Base-by-base conservation (phyloP, 495 filamentous ascomycete genomes). In the Cudoniella acicularis region DNA sequence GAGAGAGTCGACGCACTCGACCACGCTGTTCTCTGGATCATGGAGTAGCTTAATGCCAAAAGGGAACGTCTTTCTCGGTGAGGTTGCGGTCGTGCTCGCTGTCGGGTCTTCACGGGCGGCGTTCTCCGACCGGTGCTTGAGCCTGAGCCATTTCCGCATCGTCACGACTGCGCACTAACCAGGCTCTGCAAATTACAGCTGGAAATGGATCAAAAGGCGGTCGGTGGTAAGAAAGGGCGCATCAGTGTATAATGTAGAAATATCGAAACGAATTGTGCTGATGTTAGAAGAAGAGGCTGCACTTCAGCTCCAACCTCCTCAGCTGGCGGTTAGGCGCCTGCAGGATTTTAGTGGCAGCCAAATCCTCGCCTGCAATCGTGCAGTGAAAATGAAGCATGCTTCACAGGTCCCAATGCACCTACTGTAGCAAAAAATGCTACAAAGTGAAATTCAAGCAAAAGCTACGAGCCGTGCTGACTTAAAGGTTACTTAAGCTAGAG, bases 31-130 rank as follows among this genome's bases (percentile, higher is more conserved):
- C 18, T 54, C 60, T 9, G 58, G 52, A 49, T 40, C 41, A 43
- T 62, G 61, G 16, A 69, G 55, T 21, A 53, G 54, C 58, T 66
- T 69, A 58, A 69, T 66, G 51, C 66, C 66, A 41, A 51, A 60
- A 21, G 63, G 66, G 49, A 66, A 66, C 21, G 20, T 61, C 53
- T 66, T 63, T 40, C 21, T 61, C 53, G n/a, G 30, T 48, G 45
- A 17, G n/a, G 45, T 48, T 8, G 45, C 45, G 21, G 45, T 48
- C 4, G 45, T 48, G 45, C 45, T 48, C 17, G 45, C 45, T n/a
- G n/a, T 48, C 6, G 45, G 45, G 45, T 48, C n/a, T 17, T 8
- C n/a, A 6, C 16, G 6, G 17, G 45, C 4, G 45, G 45, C 6
- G 45, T 48, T 48, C 45, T 48, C 17, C 45, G 45, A 48, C 45